phyloP scores from a whole-genome alignment of 2,329 filamentous ascomycete genomes.

The Xylariales sp. region DNA sequence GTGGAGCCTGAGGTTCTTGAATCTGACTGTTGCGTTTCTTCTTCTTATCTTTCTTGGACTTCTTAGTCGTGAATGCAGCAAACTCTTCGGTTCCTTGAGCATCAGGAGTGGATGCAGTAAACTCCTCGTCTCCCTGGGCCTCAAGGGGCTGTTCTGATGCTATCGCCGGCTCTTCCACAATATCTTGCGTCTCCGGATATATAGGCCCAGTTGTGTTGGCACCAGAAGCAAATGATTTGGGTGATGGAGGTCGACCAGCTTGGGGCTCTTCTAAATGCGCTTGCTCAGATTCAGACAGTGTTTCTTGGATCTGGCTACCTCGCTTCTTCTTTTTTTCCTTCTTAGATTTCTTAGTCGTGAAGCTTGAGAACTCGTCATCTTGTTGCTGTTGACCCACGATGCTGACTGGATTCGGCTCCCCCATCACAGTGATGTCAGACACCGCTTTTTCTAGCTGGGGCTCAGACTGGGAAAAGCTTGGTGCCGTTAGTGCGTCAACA shows the following conservation, averaged over 20 bases:
- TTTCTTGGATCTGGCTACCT: conserved; percentile 6
- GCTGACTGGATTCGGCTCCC: conserved; percentile 11
- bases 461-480: conserved; percentile 8
- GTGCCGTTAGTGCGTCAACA: conserved; percentile 4
- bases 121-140: not conserved
- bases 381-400: conserved; percentile 3
- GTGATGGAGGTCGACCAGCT: not conserved
- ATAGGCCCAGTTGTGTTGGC: too few relatives aligned
- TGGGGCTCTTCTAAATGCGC: not conserved
- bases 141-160: too few relatives aligned
- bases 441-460: conserved; percentile 6
- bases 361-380: conserved; percentile 1
- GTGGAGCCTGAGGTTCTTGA: not conserved
- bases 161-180: too few relatives aligned
- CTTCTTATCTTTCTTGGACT: conserved; percentile 25
- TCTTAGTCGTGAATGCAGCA: conserved; percentile 16
- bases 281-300: not conserved
- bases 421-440: conserved; percentile 6
- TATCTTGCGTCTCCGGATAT: too few relatives aligned
- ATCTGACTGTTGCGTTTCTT: conserved; percentile 12
- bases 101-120: conserved; percentile 8
- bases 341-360: conserved; percentile 21
- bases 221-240: not conserved
- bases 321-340: conserved; percentile 29
- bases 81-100: not conserved